Base-by-base conservation (phyloP, 2,329 filamentous ascomycete species). In the Didymosphaeria variabile region DNA sequence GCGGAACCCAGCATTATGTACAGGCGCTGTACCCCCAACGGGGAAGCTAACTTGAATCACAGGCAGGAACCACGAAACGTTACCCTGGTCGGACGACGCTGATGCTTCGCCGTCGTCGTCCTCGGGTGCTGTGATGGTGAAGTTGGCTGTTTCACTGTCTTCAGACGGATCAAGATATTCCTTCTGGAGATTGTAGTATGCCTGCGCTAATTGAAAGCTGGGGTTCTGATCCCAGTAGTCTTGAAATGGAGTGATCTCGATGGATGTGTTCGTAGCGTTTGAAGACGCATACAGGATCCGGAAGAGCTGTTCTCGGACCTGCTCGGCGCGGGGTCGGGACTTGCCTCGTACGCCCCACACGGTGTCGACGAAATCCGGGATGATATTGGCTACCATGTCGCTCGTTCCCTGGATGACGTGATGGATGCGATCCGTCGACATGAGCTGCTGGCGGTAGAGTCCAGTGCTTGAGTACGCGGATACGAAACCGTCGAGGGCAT, bases 401-500 rank as follows among this genome's bases (percentile, higher is more conserved):
- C 36, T 52, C 19, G 15, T 31, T 3, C 55, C 55, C 21, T 57
- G 54, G 5, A 67, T 66, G 42, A 70, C 60, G 36, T 67, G 61
- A 40, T 67, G 66, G 12, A 67, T 60, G 21, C 64, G 66, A 53
- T 68, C 66, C 0, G 61, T 65, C 0, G 53, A 44, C 15, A 60
- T 58, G 23, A 65, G 55, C 34, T 68, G 66, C 57, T 68, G 66
- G 0, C 66, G 64, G 44, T 66, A 55, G 34, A 66, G 49, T 10
- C 58, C 52, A 2, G 66, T 57, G 15, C 61, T 64, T 26, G 53
- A 61, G 55, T 69, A 66, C 13, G 67, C 67, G 26, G 66, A 21
- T 4, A 67, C 63, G 3, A 69, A 60, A 2, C 59, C 67, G 44
- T 69, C 67, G 44, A 64, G 67, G 9, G 67, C 67, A 55, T 69